phyloP scores from a whole-genome alignment of 2,329 filamentous ascomycete genomes.

The Cercospora janseana region DNA sequence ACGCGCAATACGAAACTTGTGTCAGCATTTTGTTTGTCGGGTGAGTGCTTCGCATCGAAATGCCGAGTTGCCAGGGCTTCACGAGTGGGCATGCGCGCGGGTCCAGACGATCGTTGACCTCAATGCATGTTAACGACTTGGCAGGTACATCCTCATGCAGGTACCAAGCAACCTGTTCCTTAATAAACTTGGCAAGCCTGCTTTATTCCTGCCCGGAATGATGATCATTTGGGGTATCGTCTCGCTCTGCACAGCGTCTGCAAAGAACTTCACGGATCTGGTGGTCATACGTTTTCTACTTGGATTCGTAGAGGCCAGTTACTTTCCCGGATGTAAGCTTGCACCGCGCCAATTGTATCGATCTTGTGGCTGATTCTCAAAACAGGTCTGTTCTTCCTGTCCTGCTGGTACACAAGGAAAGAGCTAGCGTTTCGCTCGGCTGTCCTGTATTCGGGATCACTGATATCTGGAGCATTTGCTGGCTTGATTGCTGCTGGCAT shows the following conservation, averaged over 20 bases:
- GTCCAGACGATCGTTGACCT: no score
- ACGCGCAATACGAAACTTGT: slow-evolving; percentile 47
- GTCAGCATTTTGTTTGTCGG: slow-evolving; percentile 47
- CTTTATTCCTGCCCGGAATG: slow-evolving; percentile 34
- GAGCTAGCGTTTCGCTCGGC: slow-evolving; percentile 53
- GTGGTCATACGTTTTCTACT: slow-evolving; percentile 42
- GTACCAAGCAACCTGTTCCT: slow-evolving; percentile 41
- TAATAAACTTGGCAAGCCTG: slow-evolving; percentile 38
- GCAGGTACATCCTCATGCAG: slow-evolving; percentile 35
- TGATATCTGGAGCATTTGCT: slow-evolving; percentile 54
- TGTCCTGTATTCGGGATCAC: slow-evolving; percentile 53
- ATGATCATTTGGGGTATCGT: slow-evolving; percentile 41
- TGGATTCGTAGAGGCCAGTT: slow-evolving; percentile 49
- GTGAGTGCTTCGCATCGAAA: slow-evolving; percentile 13
- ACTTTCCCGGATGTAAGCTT: slow-evolving; percentile 41
- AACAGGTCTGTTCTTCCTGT: slow-evolving; percentile 46
- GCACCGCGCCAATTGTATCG: neutral
- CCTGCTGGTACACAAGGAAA: slow-evolving; percentile 54
- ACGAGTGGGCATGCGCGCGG: no score
- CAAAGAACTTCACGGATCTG: slow-evolving; percentile 39
- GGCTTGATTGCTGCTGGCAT: slow-evolving; percentile 56
- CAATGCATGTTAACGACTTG: neutral
- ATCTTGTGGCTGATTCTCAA: neutral
- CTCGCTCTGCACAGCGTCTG: slow-evolving; percentile 36
- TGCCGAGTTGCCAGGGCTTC: neutral